phyloP scores from a whole-genome alignment of 805 yeast species.

The Wickerhamiella lipophila region DNA sequence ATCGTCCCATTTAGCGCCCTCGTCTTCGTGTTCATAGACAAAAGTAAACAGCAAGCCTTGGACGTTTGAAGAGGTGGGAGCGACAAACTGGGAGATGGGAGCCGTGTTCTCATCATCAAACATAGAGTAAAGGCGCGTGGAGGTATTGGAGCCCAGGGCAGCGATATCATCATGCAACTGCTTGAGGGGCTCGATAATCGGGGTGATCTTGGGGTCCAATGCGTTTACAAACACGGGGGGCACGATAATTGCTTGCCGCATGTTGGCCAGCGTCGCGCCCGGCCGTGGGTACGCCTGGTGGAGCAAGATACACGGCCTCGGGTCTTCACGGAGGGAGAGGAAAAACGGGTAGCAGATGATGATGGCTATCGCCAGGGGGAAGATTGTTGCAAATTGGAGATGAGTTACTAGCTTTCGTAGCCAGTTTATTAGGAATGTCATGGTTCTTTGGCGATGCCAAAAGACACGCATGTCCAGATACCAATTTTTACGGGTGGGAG shows the following conservation, averaged over 20 bases:
- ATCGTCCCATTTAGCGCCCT: constrained; percentile 1
- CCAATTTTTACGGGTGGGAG: background rate
- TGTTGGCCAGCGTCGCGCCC: background rate
- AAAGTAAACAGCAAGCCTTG: constrained; percentile 12
- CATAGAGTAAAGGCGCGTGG: background rate
- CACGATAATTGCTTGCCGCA: constrained; percentile 13
- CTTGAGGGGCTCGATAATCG: constrained; percentile 4
- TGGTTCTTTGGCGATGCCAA: background rate
- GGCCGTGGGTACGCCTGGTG: constrained; percentile 2
- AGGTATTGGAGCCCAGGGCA: background rate
- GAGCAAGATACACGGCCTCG: constrained; percentile 8
- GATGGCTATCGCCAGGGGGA: constrained; percentile 7
- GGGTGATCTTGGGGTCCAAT: constrained; percentile 5
- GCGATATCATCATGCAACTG: constrained; percentile 4
- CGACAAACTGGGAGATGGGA: background rate
- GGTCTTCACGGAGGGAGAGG: constrained; percentile 2
- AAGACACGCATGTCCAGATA: constrained; percentile 5
- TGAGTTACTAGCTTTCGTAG: background rate
- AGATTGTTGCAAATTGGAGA: constrained; percentile 11
- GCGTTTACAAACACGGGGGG: constrained; percentile 12
- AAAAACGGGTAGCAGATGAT: constrained; percentile 11
- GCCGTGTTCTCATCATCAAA: constrained; percentile 1
- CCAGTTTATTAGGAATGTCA: background rate
- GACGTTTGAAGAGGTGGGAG: background rate
- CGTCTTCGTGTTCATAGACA: constrained; percentile 1